Conservation (phyloP, 345 rosid species). For the Laguncularia racemosa region DNA sequence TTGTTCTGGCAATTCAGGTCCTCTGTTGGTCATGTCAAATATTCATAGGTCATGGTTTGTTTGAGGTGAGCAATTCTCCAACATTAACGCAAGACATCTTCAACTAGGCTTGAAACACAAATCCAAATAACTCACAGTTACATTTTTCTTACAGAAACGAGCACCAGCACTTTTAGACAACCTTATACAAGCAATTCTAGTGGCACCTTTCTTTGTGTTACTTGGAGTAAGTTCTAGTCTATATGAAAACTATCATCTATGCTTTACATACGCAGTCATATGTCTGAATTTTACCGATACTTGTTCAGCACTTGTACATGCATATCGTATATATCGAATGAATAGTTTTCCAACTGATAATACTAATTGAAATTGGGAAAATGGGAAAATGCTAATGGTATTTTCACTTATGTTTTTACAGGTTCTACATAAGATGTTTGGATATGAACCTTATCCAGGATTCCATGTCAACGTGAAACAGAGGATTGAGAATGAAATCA, state of each 20-base stretch:
- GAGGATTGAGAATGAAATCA: constrained; percentile 1
- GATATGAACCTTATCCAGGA: constrained; percentile 9
- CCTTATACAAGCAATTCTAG: constrained; percentile 6
- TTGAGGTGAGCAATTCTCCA: constrained; percentile 1
- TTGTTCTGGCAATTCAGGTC: constrained; percentile 5
- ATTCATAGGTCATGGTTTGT: constrained; percentile 6
- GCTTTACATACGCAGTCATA: too few relatives aligned
- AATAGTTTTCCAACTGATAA: too few relatives aligned
- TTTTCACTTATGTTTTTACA: neutral
- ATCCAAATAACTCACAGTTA: too few relatives aligned
- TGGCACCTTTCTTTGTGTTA: constrained; percentile 11
- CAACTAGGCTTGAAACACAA: too few relatives aligned
- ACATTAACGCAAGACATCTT: neutral
- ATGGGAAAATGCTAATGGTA: too few relatives aligned
- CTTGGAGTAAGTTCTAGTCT: constrained; percentile 10
- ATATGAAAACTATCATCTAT: too few relatives aligned
- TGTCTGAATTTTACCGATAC: too few relatives aligned
- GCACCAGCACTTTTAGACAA: constrained; percentile 5
- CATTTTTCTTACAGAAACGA: constrained; percentile 8
- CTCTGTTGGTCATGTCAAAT: constrained; percentile 10
- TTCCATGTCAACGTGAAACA: constrained; percentile 5
- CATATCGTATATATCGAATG: too few relatives aligned
- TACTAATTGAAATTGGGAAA: too few relatives aligned
- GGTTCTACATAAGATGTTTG: constrained; percentile 8
- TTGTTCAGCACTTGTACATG: too few relatives aligned